Base-by-base conservation (phyloP, 768 basidiomycete species). In the Crepidotus variabilis region DNA sequence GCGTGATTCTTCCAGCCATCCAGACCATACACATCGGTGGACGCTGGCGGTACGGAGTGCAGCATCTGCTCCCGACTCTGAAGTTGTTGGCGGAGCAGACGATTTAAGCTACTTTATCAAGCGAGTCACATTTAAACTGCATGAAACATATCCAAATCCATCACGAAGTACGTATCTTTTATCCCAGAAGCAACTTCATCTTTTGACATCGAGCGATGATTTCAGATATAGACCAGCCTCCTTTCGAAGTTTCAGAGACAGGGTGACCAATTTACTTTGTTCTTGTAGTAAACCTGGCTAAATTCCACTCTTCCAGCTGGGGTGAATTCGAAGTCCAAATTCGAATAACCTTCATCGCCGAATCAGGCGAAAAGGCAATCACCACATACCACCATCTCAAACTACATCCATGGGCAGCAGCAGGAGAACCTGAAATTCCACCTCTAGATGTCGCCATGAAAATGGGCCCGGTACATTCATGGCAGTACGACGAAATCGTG, bases 401-500 rank as follows among this genome's bases (percentile, higher is more conserved):
- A 69, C 82, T 99, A 0, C 97, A 95, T 67, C 91, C 93, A 2
- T 95, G 92, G 92, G 79, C 84, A 2, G 71, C 77, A 20, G 69
- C 78, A 2, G 81, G 79, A 22, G 85, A 88, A 47, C 81, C 85
- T 0, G 85, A 86, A 53, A 82, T 87, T 2, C 86, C 87, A 0
- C 78, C 87, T 3, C 77, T 86, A 7, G 87, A 88, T 14, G 77
- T 78, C 21, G 86, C 88, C 1, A 76, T 83, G 65, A 85, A 84
- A 64, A 65, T 78, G 23, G 88, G 87, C 0, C 89, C 91, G 0
- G 92, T 99, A 24, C 90, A 97, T 69, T 90, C 93, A 0, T 99
- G 96, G 95, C 96, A 98, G 65, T 98, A 98, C 73, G 96, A 98
- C 71, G 97, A 99, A 72, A 82, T 98, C 60, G 92, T 98, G 51